Percentiles rank a stretch among this genome's conserved stretches.
These are phyloP conservation scores for Ophiosphaerella narmari DNA, from an alignment of 2,329 filamentous ascomycete genomes.

Conservation along the genomic window DNA sequence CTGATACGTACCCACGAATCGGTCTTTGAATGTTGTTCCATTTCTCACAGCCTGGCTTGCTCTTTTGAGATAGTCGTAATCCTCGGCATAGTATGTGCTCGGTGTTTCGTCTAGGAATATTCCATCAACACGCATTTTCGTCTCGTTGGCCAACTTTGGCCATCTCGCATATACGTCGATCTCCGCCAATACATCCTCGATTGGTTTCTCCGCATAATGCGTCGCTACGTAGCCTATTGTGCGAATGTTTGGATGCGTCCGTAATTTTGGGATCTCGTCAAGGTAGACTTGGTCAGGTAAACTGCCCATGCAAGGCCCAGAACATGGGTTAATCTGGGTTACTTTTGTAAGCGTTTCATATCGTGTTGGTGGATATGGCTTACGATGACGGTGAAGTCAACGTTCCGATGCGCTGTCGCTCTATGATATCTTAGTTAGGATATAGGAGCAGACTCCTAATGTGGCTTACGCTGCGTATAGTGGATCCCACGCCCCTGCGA, in stretches of 20 bases:
- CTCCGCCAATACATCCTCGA: constrained; percentile 44
- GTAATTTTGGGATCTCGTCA: constrained; percentile 49
- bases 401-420: constrained; percentile 41
- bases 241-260: constrained; percentile 53
- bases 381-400: constrained; percentile 57
- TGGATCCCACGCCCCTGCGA: constrained; percentile 54
- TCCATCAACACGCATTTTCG: constrained; percentile 52
- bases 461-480: constrained; percentile 51
- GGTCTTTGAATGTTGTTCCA: constrained; percentile 24
- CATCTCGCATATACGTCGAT: constrained; percentile 55
- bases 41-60: constrained; percentile 26
- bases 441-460: background rate
- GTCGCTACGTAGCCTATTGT: constrained; percentile 59
- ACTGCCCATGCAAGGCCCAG: constrained; percentile 36
- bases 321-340: constrained; percentile 51
- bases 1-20: constrained; percentile 27
- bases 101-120: constrained; percentile 61
- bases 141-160: constrained; percentile 44
- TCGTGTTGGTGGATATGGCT: no score
- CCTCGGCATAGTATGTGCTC: constrained; percentile 19
- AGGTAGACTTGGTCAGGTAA: constrained; percentile 36
- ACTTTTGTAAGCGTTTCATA: no score
- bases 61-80: constrained; percentile 28
- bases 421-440: constrained; percentile 10
- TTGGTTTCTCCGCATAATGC: constrained; percentile 49